phyloP scores from a whole-genome alignment of 352 stramenopile species.

The Phytophthora ramorum region DNA sequence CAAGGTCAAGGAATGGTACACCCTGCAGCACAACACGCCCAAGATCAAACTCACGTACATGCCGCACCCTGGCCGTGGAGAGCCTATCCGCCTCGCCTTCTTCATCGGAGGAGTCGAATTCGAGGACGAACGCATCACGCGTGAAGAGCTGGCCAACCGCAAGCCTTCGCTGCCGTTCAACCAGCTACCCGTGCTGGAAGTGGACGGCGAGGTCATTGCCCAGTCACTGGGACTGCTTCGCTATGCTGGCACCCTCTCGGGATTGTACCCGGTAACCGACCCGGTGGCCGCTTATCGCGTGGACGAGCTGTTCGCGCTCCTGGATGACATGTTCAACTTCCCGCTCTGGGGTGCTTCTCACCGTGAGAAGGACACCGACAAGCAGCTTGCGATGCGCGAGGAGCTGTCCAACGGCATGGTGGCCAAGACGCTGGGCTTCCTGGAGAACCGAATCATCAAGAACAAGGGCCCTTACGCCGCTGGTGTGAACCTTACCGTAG shows the following conservation, averaged over 20 bases:
- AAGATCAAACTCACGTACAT: constrained; percentile 72
- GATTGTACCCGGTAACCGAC: constrained; percentile 54
- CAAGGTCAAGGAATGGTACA: constrained; percentile 50
- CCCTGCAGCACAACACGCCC: constrained; percentile 33
- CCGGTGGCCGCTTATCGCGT: constrained; percentile 45
- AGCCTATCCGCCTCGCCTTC: constrained; percentile 61
- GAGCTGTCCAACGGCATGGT: constrained; percentile 44
- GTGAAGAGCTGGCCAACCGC: constrained; percentile 42
- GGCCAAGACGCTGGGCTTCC: constrained; percentile 40
- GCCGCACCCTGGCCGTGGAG: constrained; percentile 42
- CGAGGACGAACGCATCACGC: constrained; percentile 53
- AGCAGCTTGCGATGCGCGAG: constrained; percentile 47
- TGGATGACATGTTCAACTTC: constrained; percentile 55
- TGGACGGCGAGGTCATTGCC: constrained; percentile 51
- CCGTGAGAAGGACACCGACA: constrained; percentile 42
- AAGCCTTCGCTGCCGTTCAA: constrained; percentile 55
- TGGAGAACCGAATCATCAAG: constrained; percentile 55
- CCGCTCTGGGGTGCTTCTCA: constrained; percentile 29
- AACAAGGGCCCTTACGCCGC: constrained; percentile 50
- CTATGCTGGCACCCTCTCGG: constrained; percentile 64
- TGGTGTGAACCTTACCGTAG: constrained; percentile 48
- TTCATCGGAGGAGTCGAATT: constrained; percentile 61
- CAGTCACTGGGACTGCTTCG: constrained; percentile 71
- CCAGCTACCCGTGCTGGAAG: constrained; percentile 58
- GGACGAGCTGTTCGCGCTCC: constrained; percentile 47